These are phyloP conservation scores for Ustilago curta DNA, from an alignment of 1,284 basidiomycete genomes.

Conservation along the genomic window DNA sequence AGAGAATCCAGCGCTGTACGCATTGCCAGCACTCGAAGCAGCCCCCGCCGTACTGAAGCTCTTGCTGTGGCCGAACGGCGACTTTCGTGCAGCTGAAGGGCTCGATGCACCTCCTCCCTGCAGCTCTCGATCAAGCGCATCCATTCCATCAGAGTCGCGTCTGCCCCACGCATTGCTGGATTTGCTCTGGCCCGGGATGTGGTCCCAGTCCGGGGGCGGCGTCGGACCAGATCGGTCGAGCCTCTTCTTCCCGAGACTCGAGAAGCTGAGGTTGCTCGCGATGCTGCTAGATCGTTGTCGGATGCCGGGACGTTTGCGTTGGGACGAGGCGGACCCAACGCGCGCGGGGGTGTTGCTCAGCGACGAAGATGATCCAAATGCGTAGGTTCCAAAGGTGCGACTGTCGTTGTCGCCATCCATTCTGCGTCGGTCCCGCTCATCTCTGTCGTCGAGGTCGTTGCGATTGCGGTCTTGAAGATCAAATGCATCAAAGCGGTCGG, in stretches of 20 bases:
- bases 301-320: slow-evolving; percentile 26
- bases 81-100: slow-evolving; percentile 19
- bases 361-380: slow-evolving; percentile 39
- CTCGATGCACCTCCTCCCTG: slow-evolving; percentile 38
- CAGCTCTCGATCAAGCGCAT: slow-evolving; percentile 60
- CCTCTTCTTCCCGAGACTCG: slow-evolving; percentile 38
- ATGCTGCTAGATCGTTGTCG: slow-evolving; percentile 40
- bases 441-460: slow-evolving; percentile 14
- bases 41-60: slow-evolving; percentile 11
- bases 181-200: slow-evolving; percentile 39
- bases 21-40: slow-evolving; percentile 5
- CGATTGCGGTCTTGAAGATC: slow-evolving; percentile 22
- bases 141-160: slow-evolving; percentile 35
- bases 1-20: not conserved
- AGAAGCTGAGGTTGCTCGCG: slow-evolving; percentile 43
- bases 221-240: slow-evolving; percentile 38
- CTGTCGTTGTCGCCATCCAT: slow-evolving; percentile 26
- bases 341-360: slow-evolving; percentile 40
- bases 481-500: slow-evolving; percentile 31
- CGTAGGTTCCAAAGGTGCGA: slow-evolving; percentile 32
- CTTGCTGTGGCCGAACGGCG: slow-evolving; percentile 22
- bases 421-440: slow-evolving; percentile 22
- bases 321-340: slow-evolving; percentile 35
- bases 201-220: slow-evolving; percentile 42
- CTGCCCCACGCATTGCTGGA: slow-evolving; percentile 24